Evolutionary conservation across 2,329 filamentous ascomycete species (phyloP), one percentile per base, ranked within the genome.

Genomic region (Pseudocercospora musae): DNA sequence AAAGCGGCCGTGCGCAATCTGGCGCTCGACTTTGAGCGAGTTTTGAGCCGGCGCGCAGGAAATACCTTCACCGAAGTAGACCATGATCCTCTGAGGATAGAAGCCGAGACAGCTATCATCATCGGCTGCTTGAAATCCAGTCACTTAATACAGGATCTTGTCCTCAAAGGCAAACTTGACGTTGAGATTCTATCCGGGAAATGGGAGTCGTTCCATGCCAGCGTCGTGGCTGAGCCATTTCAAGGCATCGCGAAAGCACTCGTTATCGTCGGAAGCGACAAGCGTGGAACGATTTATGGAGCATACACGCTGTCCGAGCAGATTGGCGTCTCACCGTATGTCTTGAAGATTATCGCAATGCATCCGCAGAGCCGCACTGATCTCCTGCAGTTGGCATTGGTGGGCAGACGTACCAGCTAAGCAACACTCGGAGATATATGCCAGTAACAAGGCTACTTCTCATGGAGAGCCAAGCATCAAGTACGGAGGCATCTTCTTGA

Each of bases 251-350:
- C 80, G 0, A 79, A 79, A 23, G 9, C 21, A 10, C 25, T 48
- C 15, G 23, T 54, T 23, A 49, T 37, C 21, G 6, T 15, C 20
- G 20, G 31, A n/a, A 87, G 84, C 70, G 87, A 91, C 72, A 84
- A 84, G 59, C 80, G 88, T 64, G 87, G 87, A 13, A 84, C 86
- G 1, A 89, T 91, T 59, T 91, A 84, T 69, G 89, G 89, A 10
- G 78, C 89, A 20, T 91, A 91, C 75, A 87, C 88, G 66, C 74
- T 91, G 53, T 89, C 86, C 21, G 87, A 90, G 74, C 87, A 91
- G 72, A 90, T 91, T 61, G 89, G 89, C 25, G 87, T 91, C 11
- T 88, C 85, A 31, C 87, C 87, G 68, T 52, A 5, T 2, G 44
- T 48, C 9, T 21, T 5, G 2, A 20, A 5, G 1, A 6, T 25